Evolutionary conservation across 148 eudicot genomes (phyloP), one percentile per base, ranked within the genome.

Genomic region (Fallopia convolvulus): DNA sequence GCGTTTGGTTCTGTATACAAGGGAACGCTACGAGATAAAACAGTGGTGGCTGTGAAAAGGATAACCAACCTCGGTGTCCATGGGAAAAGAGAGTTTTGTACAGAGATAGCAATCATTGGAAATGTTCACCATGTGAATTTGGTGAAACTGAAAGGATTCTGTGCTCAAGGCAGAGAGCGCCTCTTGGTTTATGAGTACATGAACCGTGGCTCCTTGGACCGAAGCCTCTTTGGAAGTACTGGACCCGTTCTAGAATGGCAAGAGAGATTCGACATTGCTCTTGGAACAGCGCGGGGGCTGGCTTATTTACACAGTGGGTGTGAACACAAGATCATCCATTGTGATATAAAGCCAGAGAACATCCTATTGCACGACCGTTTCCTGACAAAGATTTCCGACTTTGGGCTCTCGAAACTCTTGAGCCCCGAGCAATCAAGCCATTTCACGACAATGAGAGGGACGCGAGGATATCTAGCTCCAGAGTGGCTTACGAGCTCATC

Each of bases 381-480:
- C 77, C 86, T 83, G 30, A 85, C 91, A 33, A 91, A 91, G 55
- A 77, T 93, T 11, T 91, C 98, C 0, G 97, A 93, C 83, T 93
- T 93, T 46, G 98, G 98, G 75, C 90, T 93, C 46, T 89, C 96
- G 4, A 93, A 89, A 83, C 88, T 93, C 6, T 81, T 93, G 46
- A 86, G 79, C 81, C 90, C 88, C 1, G 93, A 91, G 72, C 91
- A 93, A 56, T 93, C 98, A 0, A 77, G 89, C 55, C 87, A 80
- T 66, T 84, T 89, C 80, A 89, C 98, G n/a, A 93, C 97, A 18
- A 91, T 93, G 94, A 86, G 98, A 79, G 98, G 98, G 40, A 93
- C 98, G 2, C 94, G 98, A 2, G 98, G 98, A 15, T 93, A 93
- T 78, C 89, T 93, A 55, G 98, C 97, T n/a, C 98, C 98, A 5